Evolutionary conservation across 192 early-diverging fungal genomes (phyloP).

Genomic region (Chytriomyces sp.): DNA sequence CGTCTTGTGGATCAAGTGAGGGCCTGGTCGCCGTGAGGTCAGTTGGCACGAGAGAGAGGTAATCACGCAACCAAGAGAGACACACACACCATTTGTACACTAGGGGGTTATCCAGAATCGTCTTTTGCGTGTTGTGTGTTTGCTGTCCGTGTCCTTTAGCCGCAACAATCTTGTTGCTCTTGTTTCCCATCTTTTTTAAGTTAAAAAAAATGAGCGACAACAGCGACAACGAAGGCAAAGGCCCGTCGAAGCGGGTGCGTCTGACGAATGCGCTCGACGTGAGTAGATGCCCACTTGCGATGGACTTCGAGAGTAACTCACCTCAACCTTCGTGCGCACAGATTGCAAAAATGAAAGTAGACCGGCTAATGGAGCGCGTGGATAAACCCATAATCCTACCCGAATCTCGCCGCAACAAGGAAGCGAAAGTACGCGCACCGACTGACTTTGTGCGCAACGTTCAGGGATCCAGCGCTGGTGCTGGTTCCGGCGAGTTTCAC

Average conservation of each 20-base stretch:
- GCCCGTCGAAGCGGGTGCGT: too few species aligned
- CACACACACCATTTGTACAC: constrained; percentile 7
- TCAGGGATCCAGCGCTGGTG: constrained; percentile 91
- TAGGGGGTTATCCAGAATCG: constrained; percentile 1
- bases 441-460: constrained; percentile 90
- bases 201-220: background rate
- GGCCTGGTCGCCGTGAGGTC: too few species aligned
- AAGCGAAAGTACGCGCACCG: constrained; percentile 64
- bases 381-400: constrained; percentile 84
- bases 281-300: too few species aligned
- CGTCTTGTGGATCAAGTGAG: too few species aligned
- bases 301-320: background rate
- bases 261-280: too few species aligned
- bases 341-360: constrained; percentile 55
- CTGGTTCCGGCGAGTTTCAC: constrained; percentile 95
- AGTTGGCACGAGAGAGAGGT: too few species aligned
- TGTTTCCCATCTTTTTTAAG: too few species aligned
- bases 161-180: too few species aligned
- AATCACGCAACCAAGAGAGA: background rate
- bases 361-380: constrained; percentile 75
- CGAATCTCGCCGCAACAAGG: constrained; percentile 42
- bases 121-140: background rate
- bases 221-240: too few species aligned
- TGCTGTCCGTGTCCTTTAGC: too few species aligned
- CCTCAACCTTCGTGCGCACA: background rate